Evolutionary conservation across 371 early-diverging fungal genomes (phyloP), one percentile per base, ranked within the genome.

Genomic region (Mucor racemosus): DNA sequence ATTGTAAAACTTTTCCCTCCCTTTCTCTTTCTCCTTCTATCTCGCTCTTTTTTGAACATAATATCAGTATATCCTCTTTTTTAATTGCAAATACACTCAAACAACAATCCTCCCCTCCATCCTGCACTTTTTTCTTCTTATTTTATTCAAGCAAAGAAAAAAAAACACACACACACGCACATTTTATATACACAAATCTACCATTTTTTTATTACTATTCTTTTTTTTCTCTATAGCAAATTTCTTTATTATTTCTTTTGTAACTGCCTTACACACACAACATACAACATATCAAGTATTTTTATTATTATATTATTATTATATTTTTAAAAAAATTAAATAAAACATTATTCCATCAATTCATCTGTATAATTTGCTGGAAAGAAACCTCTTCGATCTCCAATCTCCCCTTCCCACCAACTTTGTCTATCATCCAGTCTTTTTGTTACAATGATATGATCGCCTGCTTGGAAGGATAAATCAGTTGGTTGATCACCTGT

Each of bases 361-460:
- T 77, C 75, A 50, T 76, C 72, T 2, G 80, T 80, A 35, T 76
- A 77, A 55, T 80, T 80, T 4, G 80, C 80, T 44, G 78, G 80
- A 50, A 80, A 80, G 35, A 66, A 71, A 8, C 94, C 94, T 62
- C 72, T 77, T 13, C 70, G 68, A 17, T 84, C 87, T 33, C 91
- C 84, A 62, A 84, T 81, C 42, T 66, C 77, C 5, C 95, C 95
- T 61, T 84, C 84, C 95, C 95, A 94, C 94, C 94, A 93, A 72
- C 87, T 84, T 68, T 93, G 81, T 19, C 79, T 77, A 59, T 82
- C 79, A 0, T 81, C 88, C 0, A 87, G 84, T 36, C 84, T 72
- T 60, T 86, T 83, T 33, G 79, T 72, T 11, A 94, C 86, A n/a
- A 83, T 87, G 64, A 94, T 92, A 33, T 84, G 65, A 76, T 94